Evolutionary conservation across 2,329 filamentous ascomycete species (phyloP).

Genomic region (Penicillium sp.): DNA sequence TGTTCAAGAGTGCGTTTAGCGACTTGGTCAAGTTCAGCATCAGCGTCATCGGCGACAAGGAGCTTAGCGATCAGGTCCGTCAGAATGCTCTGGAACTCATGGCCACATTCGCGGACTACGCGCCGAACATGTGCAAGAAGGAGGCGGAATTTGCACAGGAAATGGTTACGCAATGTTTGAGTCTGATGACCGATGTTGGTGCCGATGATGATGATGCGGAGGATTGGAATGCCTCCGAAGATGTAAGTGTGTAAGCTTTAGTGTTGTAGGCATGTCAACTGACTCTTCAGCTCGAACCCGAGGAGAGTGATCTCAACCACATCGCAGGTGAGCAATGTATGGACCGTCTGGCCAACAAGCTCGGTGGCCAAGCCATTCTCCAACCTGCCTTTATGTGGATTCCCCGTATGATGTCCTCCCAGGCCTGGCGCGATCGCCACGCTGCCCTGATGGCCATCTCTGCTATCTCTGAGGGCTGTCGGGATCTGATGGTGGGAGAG

Average conservation of each 20-base stretch:
- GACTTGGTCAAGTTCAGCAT: conserved; percentile 89
- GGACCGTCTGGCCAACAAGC: conserved; percentile 94
- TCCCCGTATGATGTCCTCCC: conserved; percentile 93
- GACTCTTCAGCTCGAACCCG: conserved; percentile 66
- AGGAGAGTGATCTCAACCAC: conserved; percentile 95
- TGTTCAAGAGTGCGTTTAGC: conserved; percentile 94
- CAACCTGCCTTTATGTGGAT: conserved; percentile 95
- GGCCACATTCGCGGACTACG: conserved; percentile 95
- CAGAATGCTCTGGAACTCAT: conserved; percentile 96
- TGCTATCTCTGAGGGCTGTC: conserved; percentile 94
- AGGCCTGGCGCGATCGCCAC: conserved; percentile 89
- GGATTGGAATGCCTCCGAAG: conserved; percentile 89
- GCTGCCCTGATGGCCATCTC: conserved; percentile 98
- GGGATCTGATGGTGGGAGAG: conserved; percentile 91
- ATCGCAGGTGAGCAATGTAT: conserved; percentile 97
- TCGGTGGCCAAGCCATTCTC: conserved; percentile 87
- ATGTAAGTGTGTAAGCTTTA: conserved; percentile 52
- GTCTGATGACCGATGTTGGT: conserved; percentile 95
- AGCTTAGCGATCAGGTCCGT: conserved; percentile 78
- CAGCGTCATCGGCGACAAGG: conserved; percentile 91
- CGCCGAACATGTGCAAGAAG: conserved; percentile 89
- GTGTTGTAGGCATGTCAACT: conserved; percentile 14
- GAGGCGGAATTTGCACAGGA: conserved; percentile 85
- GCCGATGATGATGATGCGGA: conserved; percentile 88
- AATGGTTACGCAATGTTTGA: conserved; percentile 98